phyloP scores from a whole-genome alignment of 2,329 filamentous ascomycete species.

The Knufia fluminis region DNA sequence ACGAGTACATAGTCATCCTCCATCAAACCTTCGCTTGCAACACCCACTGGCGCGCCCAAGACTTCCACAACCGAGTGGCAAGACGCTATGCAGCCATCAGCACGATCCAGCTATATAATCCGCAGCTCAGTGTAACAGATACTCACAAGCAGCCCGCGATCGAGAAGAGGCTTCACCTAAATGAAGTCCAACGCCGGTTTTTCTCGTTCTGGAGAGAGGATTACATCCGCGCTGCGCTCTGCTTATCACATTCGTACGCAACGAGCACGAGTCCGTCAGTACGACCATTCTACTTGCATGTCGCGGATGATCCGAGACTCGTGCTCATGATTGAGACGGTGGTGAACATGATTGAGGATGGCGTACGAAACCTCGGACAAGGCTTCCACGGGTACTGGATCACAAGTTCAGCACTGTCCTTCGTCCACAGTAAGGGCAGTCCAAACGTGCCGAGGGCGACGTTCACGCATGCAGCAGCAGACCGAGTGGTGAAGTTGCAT shows the following conservation, averaged over 20 bases:
- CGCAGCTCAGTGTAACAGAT: conserved; percentile 14
- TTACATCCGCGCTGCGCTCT: conserved; percentile 13
- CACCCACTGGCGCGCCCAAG: conserved; percentile 13
- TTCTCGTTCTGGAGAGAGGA: conserved; percentile 12
- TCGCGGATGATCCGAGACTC: neutral
- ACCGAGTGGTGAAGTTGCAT: conserved; percentile 13
- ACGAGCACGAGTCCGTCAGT: neutral
- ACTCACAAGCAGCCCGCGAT: conserved; percentile 12
- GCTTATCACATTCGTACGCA: conserved; percentile 13
- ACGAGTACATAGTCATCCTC: conserved; percentile 26
- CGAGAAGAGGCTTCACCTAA: neutral
- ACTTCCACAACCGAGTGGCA: conserved; percentile 23
- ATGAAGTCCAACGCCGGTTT: conserved; percentile 1
- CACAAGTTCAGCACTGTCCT: conserved; percentile 26
- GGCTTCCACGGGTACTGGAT: conserved; percentile 31
- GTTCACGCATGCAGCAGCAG: conserved; percentile 23
- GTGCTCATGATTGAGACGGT: conserved; percentile 22
- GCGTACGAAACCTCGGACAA: conserved; percentile 27
- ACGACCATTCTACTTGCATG: neutral
- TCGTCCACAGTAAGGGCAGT: conserved; percentile 24
- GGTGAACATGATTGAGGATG: conserved; percentile 28
- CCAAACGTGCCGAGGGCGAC: conserved; percentile 17
- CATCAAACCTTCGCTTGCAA: conserved; percentile 25
- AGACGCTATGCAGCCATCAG: conserved; percentile 18
- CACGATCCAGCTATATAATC: conserved; percentile 16